These are phyloP conservation scores for Termitomyces sp. DNA, from an alignment of 768 basidiomycete genomes.

Conservation along the genomic window DNA sequence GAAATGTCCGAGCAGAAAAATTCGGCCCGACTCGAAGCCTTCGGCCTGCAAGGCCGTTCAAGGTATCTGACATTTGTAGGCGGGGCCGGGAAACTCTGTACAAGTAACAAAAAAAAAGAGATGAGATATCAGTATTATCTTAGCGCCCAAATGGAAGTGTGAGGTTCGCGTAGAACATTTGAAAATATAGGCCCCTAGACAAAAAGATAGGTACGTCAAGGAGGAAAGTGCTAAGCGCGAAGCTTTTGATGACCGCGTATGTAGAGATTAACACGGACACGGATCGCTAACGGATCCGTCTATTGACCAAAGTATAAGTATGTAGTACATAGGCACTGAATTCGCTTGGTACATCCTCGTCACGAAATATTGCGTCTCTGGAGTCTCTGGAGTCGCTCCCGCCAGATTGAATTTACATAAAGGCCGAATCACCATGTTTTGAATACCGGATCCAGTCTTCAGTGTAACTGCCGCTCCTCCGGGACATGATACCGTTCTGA, in stretches of 20 bases:
- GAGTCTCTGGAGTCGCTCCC: not conserved
- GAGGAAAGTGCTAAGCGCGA: conserved; percentile 18
- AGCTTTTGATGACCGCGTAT: conserved; percentile 21
- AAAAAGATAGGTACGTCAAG: not conserved
- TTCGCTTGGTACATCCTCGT: conserved; percentile 12
- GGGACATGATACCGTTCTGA: not conserved
- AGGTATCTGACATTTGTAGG: too few species aligned
- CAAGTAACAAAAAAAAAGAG: not conserved
- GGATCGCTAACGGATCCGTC: conserved; percentile 15
- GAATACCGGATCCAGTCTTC: conserved; percentile 3
- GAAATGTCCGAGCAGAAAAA: not conserved
- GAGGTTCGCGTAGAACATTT: not conserved
- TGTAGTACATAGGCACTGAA: conserved; percentile 3
- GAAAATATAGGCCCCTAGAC: too few species aligned
- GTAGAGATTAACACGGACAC: conserved; percentile 17
- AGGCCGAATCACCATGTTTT: not conserved
- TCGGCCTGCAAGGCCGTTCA: too few species aligned
- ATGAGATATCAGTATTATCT: too few species aligned
- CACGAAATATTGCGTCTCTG: conserved; percentile 4
- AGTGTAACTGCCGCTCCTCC: too few species aligned
- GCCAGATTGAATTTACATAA: not conserved
- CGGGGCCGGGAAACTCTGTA: not conserved
- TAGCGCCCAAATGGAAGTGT: not conserved
- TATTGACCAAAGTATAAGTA: conserved; percentile 16
- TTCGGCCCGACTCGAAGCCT: not conserved